Base-by-base conservation (phyloP, 139 green algal species). In the Dunaliella primolecta region DNA sequence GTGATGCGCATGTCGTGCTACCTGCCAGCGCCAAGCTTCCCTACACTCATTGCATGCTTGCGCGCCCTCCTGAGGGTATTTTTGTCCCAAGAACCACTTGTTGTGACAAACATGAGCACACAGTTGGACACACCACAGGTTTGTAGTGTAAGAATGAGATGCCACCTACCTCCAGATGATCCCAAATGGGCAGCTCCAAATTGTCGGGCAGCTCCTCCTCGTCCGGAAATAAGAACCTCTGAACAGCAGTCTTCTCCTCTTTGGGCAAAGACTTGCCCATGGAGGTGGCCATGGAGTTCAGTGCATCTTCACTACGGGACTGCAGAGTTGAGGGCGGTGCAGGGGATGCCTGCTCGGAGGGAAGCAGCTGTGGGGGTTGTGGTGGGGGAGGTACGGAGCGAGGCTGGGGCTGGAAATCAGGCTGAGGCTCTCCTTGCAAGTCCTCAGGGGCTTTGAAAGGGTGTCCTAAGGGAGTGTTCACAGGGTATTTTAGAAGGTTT, bases 181-280 rank as follows among this genome's bases (percentile, higher is more conserved):
- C 97, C 97, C 97, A 99, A 33, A 99, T 97, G 2, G 93, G 93
- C 96, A 99, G 98, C 77, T 93, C 82, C 36, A 98, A 93, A 81
- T 86, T 84, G 25, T 85, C 46, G 24, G 85, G 85, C 46, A 88
- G 81, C 75, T 86, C 85, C 1, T 97, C 92, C 57, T 91, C 46
- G 38, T 94, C 88, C 0, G 96, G 96, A 84, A 94, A 93, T 0
- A 99, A 89, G 84, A 97, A 97, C 72, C 92, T 88, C 70, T 95
- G 78, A 34, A 98, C 85, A 0, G 89, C 72, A 0, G 83, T 84
- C 21, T 86, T 86, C 32, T 91, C 88, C 34, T 89, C 87, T 64
- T 7, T 15, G 2, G 75, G 75, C 71, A 77, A 21, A 21, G 71
- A 77, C 71, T 35, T 32, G 75, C 75, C 75, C 27, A 38, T 33